phyloP scores from a whole-genome alignment of 75 land plant species.

The Sequoia sempervirens region DNA sequence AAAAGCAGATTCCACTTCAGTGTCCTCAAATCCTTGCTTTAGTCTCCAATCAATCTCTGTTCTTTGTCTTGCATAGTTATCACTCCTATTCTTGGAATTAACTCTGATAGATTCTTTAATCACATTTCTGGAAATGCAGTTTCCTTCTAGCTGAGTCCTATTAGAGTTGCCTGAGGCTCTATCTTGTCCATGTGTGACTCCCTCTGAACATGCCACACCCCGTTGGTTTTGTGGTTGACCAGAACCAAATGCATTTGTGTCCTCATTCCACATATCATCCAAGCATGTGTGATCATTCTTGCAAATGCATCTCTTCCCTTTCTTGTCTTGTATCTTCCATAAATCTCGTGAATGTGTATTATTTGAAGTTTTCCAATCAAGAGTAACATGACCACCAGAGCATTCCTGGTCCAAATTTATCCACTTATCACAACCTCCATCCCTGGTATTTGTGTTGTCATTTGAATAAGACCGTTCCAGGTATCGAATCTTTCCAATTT shows the following conservation, averaged over 20 bases:
- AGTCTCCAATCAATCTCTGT: background rate
- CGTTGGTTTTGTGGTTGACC: slow-evolving; percentile 4
- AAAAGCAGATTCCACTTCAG: slow-evolving; percentile 1
- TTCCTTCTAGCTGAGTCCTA: background rate
- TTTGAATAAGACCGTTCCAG: slow-evolving; percentile 2
- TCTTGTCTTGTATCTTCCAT: slow-evolving; percentile 8
- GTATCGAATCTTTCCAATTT: slow-evolving; percentile 11
- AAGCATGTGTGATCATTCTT: slow-evolving; percentile 6
- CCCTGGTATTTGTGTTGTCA: background rate
- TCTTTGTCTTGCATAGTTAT: background rate
- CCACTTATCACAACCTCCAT: slow-evolving; percentile 1
- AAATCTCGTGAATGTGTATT: slow-evolving; percentile 4
- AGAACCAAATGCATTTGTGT: background rate
- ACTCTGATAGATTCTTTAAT: background rate
- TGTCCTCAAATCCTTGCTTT: background rate
- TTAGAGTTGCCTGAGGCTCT: background rate
- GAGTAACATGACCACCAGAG: background rate
- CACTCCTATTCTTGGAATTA: background rate
- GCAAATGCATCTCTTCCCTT: slow-evolving; percentile 1
- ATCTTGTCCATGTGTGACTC: slow-evolving; percentile 1
- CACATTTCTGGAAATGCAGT: background rate
- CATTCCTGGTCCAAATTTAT: background rate
- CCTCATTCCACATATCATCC: background rate
- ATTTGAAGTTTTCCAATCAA: slow-evolving; percentile 8
- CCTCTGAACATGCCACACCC: background rate